Percentiles rank a stretch among this genome's conserved stretches.
These are phyloP conservation scores for Lachnellula suecica DNA, from an alignment of 2,329 filamentous ascomycete genomes.

Conservation along the genomic window DNA sequence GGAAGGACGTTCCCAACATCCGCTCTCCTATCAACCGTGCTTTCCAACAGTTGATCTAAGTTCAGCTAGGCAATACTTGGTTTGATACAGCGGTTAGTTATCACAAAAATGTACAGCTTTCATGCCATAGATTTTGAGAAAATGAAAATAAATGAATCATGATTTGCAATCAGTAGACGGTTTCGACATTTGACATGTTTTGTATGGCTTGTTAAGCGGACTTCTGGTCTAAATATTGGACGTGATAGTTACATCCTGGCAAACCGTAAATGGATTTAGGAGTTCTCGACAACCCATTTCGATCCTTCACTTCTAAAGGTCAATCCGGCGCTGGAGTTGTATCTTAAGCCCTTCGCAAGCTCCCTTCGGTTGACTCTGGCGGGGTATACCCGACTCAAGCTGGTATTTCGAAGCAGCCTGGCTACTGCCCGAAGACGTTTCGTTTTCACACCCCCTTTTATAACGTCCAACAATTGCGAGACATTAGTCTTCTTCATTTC, in stretches of 20 bases:
- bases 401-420: no score
- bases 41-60: conserved; percentile 94
- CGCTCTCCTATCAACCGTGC: conserved; percentile 96
- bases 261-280: no score
- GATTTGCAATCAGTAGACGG: neutral
- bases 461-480: neutral
- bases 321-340: no score
- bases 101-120: conserved; percentile 6
- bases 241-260: no score
- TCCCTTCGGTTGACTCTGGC: no score
- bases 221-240: no score
- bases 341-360: no score
- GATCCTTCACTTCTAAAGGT: no score
- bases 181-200: neutral
- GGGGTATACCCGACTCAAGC: no score
- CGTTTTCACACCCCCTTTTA: neutral
- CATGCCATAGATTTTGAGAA: neutral
- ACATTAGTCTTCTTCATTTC: neutral
- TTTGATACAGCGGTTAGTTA: neutral
- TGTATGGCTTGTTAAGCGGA: neutral
- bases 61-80: neutral
- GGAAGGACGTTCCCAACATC: conserved; percentile 87
- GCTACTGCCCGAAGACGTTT: neutral
- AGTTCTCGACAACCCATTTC: no score
- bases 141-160: conserved; percentile 1